A percentile compares a stretch with the other conserved stretches of the same genome.
Evolutionary conservation across 1,284 basidiomycete species (phyloP).

Genomic region (Cutaneotrichosporon dermatis): DNA sequence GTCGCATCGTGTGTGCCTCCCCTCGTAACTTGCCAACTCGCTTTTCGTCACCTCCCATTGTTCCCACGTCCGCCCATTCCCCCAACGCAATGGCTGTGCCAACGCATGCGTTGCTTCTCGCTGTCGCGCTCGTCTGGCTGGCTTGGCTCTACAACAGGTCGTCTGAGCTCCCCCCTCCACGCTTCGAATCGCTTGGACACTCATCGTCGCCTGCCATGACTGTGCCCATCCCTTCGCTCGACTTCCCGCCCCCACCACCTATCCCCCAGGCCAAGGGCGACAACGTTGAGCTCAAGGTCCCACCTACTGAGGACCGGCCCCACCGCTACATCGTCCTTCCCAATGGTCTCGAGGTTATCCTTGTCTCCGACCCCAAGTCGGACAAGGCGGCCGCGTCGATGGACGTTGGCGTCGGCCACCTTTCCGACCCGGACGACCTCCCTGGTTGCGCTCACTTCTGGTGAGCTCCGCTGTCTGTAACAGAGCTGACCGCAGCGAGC

Average conservation of each 20-base stretch:
- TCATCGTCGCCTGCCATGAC: constrained; percentile 1
- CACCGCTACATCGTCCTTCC: constrained; percentile 76
- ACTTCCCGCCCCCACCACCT: constrained; percentile 33
- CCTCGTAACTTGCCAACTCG: too few species aligned
- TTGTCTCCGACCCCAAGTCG: constrained; percentile 80
- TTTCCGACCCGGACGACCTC: constrained; percentile 79
- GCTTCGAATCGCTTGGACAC: not conserved
- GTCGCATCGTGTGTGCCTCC: too few species aligned
- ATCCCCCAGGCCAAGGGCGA: constrained; percentile 39
- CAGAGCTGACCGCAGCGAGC: constrained; percentile 5
- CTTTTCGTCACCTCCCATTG: too few species aligned
- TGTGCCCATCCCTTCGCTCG: constrained; percentile 2
- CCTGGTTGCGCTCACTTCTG: constrained; percentile 50
- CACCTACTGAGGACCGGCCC: constrained; percentile 66
- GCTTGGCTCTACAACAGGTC: constrained; percentile 5
- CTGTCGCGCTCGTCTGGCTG: not conserved
- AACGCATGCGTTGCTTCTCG: not conserved
- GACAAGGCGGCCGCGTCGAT: constrained; percentile 95
- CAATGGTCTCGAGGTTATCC: constrained; percentile 80
- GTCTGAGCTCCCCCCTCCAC: not conserved
- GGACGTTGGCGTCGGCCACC: constrained; percentile 91
- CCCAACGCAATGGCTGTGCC: not conserved
- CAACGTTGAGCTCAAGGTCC: constrained; percentile 55
- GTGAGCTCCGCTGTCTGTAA: constrained; percentile 18
- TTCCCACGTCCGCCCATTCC: too few species aligned